Evolutionary conservation across 2,329 filamentous ascomycete genomes (phyloP).

Genomic region (Colletotrichum cordylinicola): DNA sequence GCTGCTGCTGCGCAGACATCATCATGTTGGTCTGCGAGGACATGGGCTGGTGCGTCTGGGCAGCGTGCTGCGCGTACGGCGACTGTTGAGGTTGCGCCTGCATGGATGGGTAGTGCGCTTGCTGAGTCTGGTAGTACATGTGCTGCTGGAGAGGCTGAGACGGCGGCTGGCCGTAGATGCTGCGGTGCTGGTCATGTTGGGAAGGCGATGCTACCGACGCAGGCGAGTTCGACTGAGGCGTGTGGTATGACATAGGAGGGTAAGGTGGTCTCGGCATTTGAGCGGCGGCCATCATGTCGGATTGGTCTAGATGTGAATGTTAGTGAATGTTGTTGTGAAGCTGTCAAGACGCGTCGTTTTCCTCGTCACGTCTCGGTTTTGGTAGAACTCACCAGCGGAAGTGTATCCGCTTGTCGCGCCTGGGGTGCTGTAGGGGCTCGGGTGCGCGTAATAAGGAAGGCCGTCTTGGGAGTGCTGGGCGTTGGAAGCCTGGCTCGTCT

Average conservation of each 20-base stretch:
- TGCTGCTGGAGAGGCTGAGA: constrained; percentile 80
- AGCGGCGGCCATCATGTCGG: constrained; percentile 71
- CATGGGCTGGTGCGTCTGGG: constrained; percentile 62
- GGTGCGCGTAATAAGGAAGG: constrained; percentile 77
- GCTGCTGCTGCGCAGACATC: constrained; percentile 65
- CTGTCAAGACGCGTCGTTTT: neutral
- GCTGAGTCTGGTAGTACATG: constrained; percentile 75
- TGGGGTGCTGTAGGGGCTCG: constrained; percentile 83
- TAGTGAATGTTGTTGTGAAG: constrained; percentile 21
- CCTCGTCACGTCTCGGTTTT: constrained; percentile 2
- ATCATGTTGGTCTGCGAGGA: constrained; percentile 70
- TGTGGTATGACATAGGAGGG: constrained; percentile 90
- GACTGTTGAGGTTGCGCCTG: constrained; percentile 65
- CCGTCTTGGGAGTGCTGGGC: constrained; percentile 69
- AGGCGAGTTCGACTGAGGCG: constrained; percentile 93
- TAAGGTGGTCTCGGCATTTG: constrained; percentile 79
- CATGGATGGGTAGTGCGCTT: constrained; percentile 70
- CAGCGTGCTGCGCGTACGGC: constrained; percentile 64
- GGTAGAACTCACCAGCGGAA: constrained; percentile 74
- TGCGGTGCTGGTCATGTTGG: constrained; percentile 86
- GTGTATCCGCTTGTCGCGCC: constrained; percentile 85
- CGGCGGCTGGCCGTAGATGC: constrained; percentile 81
- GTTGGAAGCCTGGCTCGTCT: constrained; percentile 65
- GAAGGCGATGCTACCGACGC: constrained; percentile 91
- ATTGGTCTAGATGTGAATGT: constrained; percentile 49